phyloP scores from a whole-genome alignment of 176 grass and related monocot genomes.

The Eremochloa ophiuroides region DNA sequence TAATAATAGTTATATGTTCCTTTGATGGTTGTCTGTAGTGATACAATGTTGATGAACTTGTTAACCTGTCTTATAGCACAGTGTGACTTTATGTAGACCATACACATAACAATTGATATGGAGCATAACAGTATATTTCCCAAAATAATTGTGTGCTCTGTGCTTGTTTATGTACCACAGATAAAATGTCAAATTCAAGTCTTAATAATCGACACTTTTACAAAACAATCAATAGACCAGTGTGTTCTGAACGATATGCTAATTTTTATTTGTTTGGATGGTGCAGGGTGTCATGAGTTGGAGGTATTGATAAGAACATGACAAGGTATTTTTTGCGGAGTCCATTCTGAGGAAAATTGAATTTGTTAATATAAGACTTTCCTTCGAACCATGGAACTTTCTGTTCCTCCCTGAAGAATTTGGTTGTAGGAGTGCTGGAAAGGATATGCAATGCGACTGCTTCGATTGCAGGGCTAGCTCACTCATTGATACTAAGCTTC shows the following conservation, averaged over 20 bases:
- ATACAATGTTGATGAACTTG: background rate
- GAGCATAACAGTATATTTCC: background rate
- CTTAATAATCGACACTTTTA: background rate
- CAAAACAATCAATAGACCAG: background rate
- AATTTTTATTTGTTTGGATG: constrained; percentile 2
- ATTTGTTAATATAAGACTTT: background rate
- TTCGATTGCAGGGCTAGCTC: background rate
- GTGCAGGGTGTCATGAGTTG: constrained; percentile 25
- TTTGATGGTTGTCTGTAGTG: background rate
- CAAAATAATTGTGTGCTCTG: background rate
- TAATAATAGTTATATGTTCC: background rate
- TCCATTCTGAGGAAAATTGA: background rate
- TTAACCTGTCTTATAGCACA: background rate
- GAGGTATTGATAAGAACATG: background rate
- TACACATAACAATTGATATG: background rate
- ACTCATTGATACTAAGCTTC: too few relatives aligned
- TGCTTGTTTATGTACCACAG: background rate
- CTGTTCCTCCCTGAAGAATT: background rate
- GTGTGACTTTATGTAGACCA: background rate
- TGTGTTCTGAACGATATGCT: background rate
- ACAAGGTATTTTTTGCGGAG: background rate
- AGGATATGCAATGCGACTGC: background rate
- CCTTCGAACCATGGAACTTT: background rate
- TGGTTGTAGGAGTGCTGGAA: background rate
- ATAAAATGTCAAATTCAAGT: background rate